A percentile compares a stretch with the other conserved stretches of the same genome.
phyloP scores from a whole-genome alignment of 495 filamentous ascomycete genomes.

The Neurospora pannonica region DNA sequence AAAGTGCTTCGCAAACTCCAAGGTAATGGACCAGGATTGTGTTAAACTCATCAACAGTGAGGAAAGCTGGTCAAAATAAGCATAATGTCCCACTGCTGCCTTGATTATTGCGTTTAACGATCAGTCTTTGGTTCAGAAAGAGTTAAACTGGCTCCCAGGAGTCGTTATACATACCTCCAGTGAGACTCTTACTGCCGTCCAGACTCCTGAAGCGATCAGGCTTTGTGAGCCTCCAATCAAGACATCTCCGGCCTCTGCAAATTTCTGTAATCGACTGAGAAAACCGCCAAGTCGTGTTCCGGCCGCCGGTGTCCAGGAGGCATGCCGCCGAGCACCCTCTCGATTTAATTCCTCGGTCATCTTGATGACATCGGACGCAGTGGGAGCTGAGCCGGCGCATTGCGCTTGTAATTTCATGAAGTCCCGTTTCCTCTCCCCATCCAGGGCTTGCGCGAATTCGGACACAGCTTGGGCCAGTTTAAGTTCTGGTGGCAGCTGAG shows the following conservation, averaged over 20 bases:
- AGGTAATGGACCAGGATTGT: neutral
- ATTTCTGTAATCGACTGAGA: neutral
- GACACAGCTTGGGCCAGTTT: neutral
- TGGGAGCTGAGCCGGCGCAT: neutral
- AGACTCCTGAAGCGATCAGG: neutral
- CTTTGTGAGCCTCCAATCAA: neutral
- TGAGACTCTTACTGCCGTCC: neutral
- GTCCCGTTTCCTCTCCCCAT: neutral
- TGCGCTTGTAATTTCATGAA: neutral
- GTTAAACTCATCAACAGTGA: neutral
- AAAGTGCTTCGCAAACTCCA: slow-evolving; percentile 1
- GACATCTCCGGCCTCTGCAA: neutral
- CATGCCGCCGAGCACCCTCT: neutral
- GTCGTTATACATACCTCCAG: neutral
- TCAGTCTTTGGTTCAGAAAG: neutral
- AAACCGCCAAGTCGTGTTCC: neutral
- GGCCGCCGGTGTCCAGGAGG: neutral
- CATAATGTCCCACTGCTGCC: neutral
- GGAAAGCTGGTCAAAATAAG: neutral
- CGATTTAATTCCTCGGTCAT: neutral
- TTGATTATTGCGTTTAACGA: neutral
- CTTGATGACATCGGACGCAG: neutral
- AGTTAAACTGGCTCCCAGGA: neutral
- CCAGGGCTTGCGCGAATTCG: neutral
- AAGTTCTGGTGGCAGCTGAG: neutral